These are phyloP conservation scores for Boletus rubropictus DNA, from an alignment of 768 basidiomycete genomes.

Conservation along the genomic window DNA sequence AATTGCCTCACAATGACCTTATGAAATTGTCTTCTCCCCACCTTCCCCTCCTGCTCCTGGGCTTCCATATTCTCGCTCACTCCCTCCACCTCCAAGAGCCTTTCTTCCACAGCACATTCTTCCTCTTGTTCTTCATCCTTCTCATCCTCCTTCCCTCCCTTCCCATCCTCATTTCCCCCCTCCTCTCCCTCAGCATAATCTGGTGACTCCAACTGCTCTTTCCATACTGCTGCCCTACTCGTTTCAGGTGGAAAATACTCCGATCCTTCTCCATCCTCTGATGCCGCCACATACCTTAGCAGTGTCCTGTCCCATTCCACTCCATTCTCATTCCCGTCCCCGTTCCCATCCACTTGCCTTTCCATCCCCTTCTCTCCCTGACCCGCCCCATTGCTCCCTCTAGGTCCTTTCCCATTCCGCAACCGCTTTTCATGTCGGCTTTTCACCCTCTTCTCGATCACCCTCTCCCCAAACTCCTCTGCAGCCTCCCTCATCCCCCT, in stretches of 20 bases:
- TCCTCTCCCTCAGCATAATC: neutral
- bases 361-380: neutral
- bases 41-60: slow-evolving; percentile 7
- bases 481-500: slow-evolving; percentile 35
- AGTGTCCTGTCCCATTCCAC: neutral
- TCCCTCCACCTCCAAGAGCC: neutral
- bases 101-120: slow-evolving; percentile 10
- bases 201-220: slow-evolving; percentile 7
- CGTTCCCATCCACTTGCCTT: no score
- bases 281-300: slow-evolving; percentile 11
- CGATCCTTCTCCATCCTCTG: slow-evolving; percentile 10
- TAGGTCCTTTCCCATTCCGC: no score
- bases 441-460: slow-evolving; percentile 6
- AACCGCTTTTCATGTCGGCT: no score
- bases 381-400: no score
- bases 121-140: slow-evolving; percentile 2
- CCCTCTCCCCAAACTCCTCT: slow-evolving; percentile 23
- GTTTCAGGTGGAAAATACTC: slow-evolving; percentile 28
- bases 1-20: slow-evolving; percentile 12
- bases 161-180: neutral
- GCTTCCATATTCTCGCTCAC: neutral
- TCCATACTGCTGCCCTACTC: slow-evolving; percentile 26
- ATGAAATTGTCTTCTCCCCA: slow-evolving; percentile 15
- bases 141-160: neutral
- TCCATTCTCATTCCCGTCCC: neutral